phyloP scores from a whole-genome alignment of 805 yeast genomes.

The Yamadazyma nakazawae region DNA sequence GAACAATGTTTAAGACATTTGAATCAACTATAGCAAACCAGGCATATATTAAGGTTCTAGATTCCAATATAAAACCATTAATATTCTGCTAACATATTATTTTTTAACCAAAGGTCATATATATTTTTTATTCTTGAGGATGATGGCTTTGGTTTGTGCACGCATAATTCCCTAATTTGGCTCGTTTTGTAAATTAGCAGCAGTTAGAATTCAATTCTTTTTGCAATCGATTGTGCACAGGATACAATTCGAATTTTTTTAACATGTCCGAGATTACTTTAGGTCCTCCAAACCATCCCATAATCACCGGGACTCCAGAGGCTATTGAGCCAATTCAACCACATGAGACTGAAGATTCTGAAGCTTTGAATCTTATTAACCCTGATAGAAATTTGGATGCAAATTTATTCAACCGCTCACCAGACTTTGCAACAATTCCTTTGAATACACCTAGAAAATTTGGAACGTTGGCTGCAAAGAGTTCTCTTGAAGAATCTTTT shows the following conservation, averaged over 20 bases:
- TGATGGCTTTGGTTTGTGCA: background rate
- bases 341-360: background rate
- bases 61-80: slow-evolving; percentile 1
- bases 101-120: no score
- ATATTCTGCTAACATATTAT: no score
- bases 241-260: background rate
- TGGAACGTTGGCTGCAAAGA: background rate
- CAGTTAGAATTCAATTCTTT: background rate
- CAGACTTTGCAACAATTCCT: background rate
- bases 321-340: background rate
- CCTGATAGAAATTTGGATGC: background rate
- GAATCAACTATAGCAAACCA: no score
- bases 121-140: no score
- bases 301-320: slow-evolving; percentile 10
- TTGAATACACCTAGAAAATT: background rate
- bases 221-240: slow-evolving; percentile 6
- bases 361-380: background rate
- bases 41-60: background rate
- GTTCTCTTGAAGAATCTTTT: slow-evolving; percentile 7
- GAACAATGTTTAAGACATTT: no score
- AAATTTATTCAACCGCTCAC: background rate
- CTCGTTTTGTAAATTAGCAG: slow-evolving; percentile 1
- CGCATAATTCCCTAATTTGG: background rate
- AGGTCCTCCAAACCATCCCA: slow-evolving; percentile 1
- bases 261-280: background rate